Evolutionary conservation across 139 green algal species (phyloP).

Genomic region (Chlorella ohadii): DNA sequence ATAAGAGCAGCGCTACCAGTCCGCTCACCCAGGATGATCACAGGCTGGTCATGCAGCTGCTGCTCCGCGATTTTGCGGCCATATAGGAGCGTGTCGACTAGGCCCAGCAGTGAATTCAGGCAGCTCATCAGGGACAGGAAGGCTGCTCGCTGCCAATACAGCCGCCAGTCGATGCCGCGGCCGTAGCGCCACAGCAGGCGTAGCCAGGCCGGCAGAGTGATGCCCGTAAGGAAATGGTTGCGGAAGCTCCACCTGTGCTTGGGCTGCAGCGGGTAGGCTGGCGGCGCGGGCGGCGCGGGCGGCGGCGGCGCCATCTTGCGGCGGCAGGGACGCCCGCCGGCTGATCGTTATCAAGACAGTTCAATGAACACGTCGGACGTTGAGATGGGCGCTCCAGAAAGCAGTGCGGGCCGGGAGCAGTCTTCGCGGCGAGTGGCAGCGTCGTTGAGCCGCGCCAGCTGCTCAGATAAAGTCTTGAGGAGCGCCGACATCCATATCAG

Average conservation of each 20-base stretch:
- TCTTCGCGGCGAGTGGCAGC: too few species aligned
- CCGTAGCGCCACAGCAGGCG: slow-evolving; percentile 45
- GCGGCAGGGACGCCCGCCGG: too few species aligned
- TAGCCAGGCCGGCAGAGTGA: slow-evolving; percentile 52
- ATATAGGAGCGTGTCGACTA: slow-evolving; percentile 59
- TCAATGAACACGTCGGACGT: too few species aligned
- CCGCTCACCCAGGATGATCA: slow-evolving; percentile 69
- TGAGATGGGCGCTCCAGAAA: too few species aligned
- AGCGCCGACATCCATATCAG: too few species aligned
- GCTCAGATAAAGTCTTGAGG: too few species aligned
- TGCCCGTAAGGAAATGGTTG: slow-evolving; percentile 45
- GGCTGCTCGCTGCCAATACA: slow-evolving; percentile 56
- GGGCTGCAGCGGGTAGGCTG: neutral
- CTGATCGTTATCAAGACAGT: too few species aligned
- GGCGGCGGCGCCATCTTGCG: neutral
- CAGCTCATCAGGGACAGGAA: slow-evolving; percentile 66
- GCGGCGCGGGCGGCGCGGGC: neutral
- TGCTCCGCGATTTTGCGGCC: slow-evolving; percentile 21
- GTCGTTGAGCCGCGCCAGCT: too few species aligned
- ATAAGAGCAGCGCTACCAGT: too few species aligned
- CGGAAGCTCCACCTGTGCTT: slow-evolving; percentile 21
- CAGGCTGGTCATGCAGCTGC: slow-evolving; percentile 54
- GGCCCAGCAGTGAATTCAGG: slow-evolving; percentile 55
- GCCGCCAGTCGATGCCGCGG: slow-evolving; percentile 41
- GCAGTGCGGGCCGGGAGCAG: too few species aligned